Base-by-base conservation (phyloP, 768 basidiomycete genomes). In the Tubosaeta sp. region DNA sequence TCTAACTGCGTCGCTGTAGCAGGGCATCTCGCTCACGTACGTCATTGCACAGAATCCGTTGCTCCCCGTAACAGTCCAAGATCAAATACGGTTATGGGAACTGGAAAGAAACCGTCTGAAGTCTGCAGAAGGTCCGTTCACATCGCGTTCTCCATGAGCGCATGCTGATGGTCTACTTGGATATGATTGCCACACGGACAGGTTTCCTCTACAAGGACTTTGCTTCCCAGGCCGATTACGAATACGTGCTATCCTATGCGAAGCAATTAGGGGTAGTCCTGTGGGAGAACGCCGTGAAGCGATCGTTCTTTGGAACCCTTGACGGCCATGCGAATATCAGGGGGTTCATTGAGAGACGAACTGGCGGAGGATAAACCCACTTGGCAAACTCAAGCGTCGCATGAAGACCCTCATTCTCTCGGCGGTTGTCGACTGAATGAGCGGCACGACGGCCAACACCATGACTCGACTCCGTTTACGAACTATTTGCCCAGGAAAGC, bases 61-160 rank as follows among this genome's bases (percentile, higher is more conserved):
- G 13, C 75, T 99, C 21, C 95, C 96, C 25, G 93, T 96, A 39
- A 98, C 96, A 0, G 95, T 99, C 0, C 94, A 96, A 64, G 95
- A 99, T 71, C 95, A 98, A 70, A 90, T 99, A 54, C 84, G 95
- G 51, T 76, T 98, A 16, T 99, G 96, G 94, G 94, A 99, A 69
- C 76, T 94, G 39, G 96, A 98, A 73, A 82, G 87, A 69, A 94
- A 96, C 66, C 82, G 96, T 47, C 75, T 98, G 10, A 87, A 89
- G 61, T 86, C 89, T 36, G 77, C 84, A 66, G 90, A 95, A 79
- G 92, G 94, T 92, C 64, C 51, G 72, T 66, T 31, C 31, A 18
- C 53, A 21, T 27, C 44, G 40, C 40, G 27, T 24, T 55, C 40
- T 46, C 31, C 24, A 48, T 58, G 44, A 24, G 57, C 48, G 49